Percentiles rank a stretch among this genome's conserved stretches.
Conservation (phyloP, 73 alveolate species). For the Breviolum minutum region DNA sequence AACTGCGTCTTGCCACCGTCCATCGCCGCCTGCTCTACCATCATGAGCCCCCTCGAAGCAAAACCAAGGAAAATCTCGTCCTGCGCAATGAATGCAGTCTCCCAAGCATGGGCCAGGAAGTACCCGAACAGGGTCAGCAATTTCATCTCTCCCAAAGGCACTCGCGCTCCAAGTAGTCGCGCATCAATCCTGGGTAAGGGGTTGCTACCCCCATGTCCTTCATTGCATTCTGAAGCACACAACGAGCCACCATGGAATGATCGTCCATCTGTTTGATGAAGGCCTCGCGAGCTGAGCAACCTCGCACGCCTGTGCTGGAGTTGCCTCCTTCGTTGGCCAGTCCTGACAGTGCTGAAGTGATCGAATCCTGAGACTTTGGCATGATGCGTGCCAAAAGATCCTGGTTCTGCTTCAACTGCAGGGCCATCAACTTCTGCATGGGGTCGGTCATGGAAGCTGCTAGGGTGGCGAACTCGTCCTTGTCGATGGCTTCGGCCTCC, state of each 20-base stretch:
- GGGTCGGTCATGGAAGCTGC: background rate
- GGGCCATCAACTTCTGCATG: background rate
- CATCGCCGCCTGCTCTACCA: background rate
- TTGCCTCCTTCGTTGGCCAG: background rate
- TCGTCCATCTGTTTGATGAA: background rate
- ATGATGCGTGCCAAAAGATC: background rate
- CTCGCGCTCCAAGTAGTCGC: background rate
- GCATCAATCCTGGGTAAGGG: background rate
- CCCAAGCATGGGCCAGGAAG: too few relatives aligned
- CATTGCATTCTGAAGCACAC: background rate
- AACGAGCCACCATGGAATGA: too few relatives aligned
- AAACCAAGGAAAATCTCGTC: background rate
- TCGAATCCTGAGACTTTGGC: background rate
- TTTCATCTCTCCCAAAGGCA: background rate
- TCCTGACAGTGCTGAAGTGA: background rate
- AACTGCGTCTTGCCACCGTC: constrained; percentile 7
- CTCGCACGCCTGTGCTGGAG: constrained; percentile 1
- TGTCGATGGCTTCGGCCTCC: background rate
- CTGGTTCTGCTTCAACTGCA: background rate
- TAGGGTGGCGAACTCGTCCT: background rate
- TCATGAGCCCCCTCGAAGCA: background rate
- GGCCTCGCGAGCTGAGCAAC: background rate
- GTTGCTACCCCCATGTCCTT: background rate
- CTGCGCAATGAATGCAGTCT: too few relatives aligned
- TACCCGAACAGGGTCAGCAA: background rate